Percentiles rank a stretch among this genome's conserved stretches.
These are phyloP conservation scores for Aspergillus carbonarius DNA, from an alignment of 2,329 filamentous ascomycete genomes.

Conservation along the genomic window DNA sequence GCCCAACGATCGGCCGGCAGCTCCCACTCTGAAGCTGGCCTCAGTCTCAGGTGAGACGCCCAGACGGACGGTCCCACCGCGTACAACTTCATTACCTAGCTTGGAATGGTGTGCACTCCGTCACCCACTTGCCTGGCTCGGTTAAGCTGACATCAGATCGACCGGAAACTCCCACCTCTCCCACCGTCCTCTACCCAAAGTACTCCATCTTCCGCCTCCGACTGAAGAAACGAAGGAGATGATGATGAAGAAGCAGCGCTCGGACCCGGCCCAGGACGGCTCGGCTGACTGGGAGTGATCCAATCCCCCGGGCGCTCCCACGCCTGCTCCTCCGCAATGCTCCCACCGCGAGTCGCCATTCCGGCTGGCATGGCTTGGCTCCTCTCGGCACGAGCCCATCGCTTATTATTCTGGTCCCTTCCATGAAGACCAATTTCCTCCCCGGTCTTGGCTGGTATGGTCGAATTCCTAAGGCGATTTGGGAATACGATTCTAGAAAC, in stretches of 20 bases:
- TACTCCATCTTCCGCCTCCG: background rate
- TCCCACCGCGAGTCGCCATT: no score
- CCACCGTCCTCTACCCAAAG: background rate
- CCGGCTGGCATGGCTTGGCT: background rate
- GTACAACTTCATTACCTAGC: background rate
- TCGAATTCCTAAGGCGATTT: background rate
- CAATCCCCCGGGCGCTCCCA: background rate
- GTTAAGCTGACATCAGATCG: background rate
- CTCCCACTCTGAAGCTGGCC: background rate
- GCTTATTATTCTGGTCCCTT: background rate
- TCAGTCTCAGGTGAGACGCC: background rate
- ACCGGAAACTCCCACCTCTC: background rate
- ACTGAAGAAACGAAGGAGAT: no score
- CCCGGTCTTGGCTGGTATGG: background rate
- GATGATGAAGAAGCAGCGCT: background rate
- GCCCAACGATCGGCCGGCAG: background rate
- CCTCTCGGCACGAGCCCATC: background rate
- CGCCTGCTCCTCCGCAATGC: no score
- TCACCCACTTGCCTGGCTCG: no score
- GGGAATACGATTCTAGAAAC: background rate
- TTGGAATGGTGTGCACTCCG: background rate
- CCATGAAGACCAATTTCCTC: background rate
- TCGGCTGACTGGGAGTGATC: background rate
- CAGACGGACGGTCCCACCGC: background rate
- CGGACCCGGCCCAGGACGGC: background rate